These are phyloP conservation scores for Excoecaria cochinchinensis DNA, from an alignment of 345 rosid genomes.

Conservation along the genomic window DNA sequence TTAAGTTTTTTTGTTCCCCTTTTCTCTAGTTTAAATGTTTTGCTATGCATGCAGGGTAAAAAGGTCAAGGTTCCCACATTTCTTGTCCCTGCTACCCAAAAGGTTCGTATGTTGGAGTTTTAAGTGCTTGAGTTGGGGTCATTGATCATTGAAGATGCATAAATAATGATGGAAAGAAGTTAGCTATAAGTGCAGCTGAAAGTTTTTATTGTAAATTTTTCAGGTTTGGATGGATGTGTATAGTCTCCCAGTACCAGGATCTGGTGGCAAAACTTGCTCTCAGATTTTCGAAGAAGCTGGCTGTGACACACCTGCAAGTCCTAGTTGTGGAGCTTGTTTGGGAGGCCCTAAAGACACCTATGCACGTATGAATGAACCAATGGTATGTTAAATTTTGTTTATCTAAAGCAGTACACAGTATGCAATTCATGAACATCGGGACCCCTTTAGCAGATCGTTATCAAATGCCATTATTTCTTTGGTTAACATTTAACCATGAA, in stretches of 20 bases:
- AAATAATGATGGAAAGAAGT: neutral
- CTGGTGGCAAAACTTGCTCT: constrained; percentile 95
- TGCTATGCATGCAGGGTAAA: constrained; percentile 55
- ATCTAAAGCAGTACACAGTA: neutral
- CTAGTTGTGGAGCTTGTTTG: constrained; percentile 97
- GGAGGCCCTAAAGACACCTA: constrained; percentile 97
- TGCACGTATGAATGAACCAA: constrained; percentile 86
- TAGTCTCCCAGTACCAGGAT: constrained; percentile 83
- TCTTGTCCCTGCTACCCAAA: constrained; percentile 95
- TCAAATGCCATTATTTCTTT: neutral
- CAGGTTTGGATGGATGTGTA: constrained; percentile 96
- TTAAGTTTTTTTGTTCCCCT: neutral
- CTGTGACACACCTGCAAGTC: constrained; percentile 93
- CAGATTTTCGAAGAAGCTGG: constrained; percentile 99
- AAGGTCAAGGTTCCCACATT: constrained; percentile 94
- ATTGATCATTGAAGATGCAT: neutral
- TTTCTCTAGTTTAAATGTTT: neutral
- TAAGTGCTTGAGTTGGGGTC: neutral
- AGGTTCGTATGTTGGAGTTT: constrained; percentile 41
- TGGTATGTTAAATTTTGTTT: constrained; percentile 40
- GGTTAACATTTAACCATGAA: neutral
- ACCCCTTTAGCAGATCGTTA: neutral
- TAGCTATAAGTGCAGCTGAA: neutral
- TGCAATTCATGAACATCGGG: neutral
- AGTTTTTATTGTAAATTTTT: neutral